Evolutionary conservation across 768 basidiomycete species (phyloP), one percentile per base, ranked within the genome.

Genomic region (Kwoniella heveanensis): DNA sequence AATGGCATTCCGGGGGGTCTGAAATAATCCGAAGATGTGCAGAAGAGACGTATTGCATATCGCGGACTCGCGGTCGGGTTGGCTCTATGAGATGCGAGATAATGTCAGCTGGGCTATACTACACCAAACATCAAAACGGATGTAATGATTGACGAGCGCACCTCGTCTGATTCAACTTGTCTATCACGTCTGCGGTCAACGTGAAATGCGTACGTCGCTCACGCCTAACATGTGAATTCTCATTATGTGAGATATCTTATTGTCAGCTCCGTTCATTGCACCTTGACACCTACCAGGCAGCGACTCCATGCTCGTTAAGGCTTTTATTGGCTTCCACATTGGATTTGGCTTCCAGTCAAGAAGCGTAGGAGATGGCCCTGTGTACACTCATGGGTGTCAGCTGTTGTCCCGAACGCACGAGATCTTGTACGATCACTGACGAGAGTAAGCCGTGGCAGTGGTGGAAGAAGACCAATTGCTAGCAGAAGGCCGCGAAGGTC

Each of bases 11-110:
- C 64, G 9, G 65, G 58, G 2, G 67, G 63, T 26, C 72, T 68
- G 56, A 76, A 81, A 60, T 79, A 66, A 37, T 79, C 78, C 19
- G 72, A 70, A 2, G 80, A 79, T 1, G 80, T 76, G 66, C 79
- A 79, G 68, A 80, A 80, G 1, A 81, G 61, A 5, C 80, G 77
- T 13, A 80, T 36, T 15, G 78, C 71, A 51, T 77, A 67, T 13
- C 67, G 67, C 32, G 75, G 73, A 37, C 54, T 24, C 6, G 61
- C 30, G 21, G 32, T 54, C 6, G 73, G 71, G 37, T 68, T 47
- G 12, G 60, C 48, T 26, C 71, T 73, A 39, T n/a, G n/a, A n/a
- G n/a, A n/a, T n/a, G n/a, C n/a, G 13, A 1, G 26, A 7, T 26
- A 39, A 19, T 49, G 25, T 52, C 15, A 48, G 50, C 47, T 69